These are phyloP conservation scores for Bullera alba DNA, from an alignment of 768 basidiomycete genomes.

Conservation along the genomic window DNA sequence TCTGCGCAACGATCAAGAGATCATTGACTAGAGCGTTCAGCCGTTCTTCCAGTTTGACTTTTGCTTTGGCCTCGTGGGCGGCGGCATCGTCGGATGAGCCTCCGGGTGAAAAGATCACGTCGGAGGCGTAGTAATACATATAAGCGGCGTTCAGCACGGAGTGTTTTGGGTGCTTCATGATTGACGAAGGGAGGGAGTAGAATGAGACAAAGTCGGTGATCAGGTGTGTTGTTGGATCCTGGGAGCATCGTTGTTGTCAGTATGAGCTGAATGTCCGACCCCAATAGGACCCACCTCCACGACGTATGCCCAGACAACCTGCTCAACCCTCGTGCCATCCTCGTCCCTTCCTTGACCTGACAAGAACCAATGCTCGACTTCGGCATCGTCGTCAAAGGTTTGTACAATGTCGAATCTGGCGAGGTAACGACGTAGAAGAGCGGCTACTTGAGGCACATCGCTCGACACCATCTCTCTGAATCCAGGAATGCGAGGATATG, in stretches of 20 bases:
- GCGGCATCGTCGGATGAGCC: constrained; percentile 50
- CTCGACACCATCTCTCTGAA: constrained; percentile 79
- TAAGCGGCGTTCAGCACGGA: constrained; percentile 82
- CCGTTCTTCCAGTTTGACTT: constrained; percentile 60
- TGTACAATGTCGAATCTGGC: constrained; percentile 76
- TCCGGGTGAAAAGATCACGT: constrained; percentile 55
- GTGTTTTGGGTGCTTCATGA: constrained; percentile 70
- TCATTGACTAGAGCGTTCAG: constrained; percentile 68
- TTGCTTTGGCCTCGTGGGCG: constrained; percentile 50
- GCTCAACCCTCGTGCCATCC: constrained; percentile 58
- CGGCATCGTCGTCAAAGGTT: constrained; percentile 60
- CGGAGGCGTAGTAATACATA: constrained; percentile 88
- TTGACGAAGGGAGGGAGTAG: constrained; percentile 89
- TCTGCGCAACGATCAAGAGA: constrained; percentile 69
- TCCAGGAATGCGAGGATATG: constrained; percentile 49
- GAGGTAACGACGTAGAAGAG: constrained; percentile 71
- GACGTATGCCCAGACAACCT: constrained; percentile 94
- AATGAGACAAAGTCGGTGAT: constrained; percentile 97
- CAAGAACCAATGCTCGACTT: constrained; percentile 78
- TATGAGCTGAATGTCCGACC: background rate
- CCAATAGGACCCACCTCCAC: constrained; percentile 61
- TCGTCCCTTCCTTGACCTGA: constrained; percentile 65
- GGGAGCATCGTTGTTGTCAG: no score
- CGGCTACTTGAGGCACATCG: constrained; percentile 65
- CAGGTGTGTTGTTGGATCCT: constrained; percentile 73